A percentile compares a stretch with the other conserved stretches of the same genome.
Evolutionary conservation across 2,329 filamentous ascomycete species (phyloP).

Genomic region (Colletotrichum orbiculare): DNA sequence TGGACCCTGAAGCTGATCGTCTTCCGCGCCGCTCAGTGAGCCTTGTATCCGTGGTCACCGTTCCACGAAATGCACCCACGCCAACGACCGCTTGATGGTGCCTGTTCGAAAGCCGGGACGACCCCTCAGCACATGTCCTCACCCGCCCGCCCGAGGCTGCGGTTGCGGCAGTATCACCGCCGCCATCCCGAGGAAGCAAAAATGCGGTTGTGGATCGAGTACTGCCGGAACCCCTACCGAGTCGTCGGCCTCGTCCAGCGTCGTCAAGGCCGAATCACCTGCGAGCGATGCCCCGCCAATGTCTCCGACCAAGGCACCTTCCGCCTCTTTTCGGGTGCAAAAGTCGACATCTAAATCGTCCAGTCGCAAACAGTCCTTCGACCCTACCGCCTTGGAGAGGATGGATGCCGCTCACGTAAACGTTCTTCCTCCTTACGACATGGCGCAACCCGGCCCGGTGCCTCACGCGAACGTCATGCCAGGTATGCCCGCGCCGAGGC

Average conservation of each 20-base stretch:
- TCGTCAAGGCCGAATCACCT: slow-evolving; percentile 40
- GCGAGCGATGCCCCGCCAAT: slow-evolving; percentile 45
- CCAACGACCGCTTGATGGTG: slow-evolving; percentile 73
- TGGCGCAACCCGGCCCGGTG: slow-evolving; percentile 29
- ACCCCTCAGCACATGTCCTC: slow-evolving; percentile 76
- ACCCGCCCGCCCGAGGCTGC: slow-evolving; percentile 70
- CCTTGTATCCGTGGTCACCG: slow-evolving; percentile 81
- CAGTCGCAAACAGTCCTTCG: slow-evolving; percentile 61
- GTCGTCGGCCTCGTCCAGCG: slow-evolving; percentile 24
- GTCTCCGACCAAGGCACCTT: slow-evolving; percentile 48
- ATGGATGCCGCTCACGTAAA: slow-evolving; percentile 66
- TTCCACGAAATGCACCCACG: slow-evolving; percentile 79
- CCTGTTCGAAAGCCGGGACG: slow-evolving; percentile 78
- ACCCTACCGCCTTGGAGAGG: slow-evolving; percentile 59
- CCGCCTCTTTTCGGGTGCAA: slow-evolving; percentile 56
- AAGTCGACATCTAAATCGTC: slow-evolving; percentile 53
- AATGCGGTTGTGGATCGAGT: slow-evolving; percentile 62
- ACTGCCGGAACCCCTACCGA: slow-evolving; percentile 38
- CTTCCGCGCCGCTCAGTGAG: slow-evolving; percentile 59
- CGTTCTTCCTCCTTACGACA: slow-evolving; percentile 51
- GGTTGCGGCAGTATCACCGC: slow-evolving; percentile 73
- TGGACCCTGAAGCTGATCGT: slow-evolving; percentile 36
- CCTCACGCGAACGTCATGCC: slow-evolving; percentile 39
- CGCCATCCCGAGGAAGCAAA: slow-evolving; percentile 69
- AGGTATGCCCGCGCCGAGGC: slow-evolving; percentile 34